A percentile compares a stretch with the other conserved stretches of the same genome.
Evolutionary conservation across 257 asterid species (phyloP).

Genomic region (Fraxinus pennsylvanica): DNA sequence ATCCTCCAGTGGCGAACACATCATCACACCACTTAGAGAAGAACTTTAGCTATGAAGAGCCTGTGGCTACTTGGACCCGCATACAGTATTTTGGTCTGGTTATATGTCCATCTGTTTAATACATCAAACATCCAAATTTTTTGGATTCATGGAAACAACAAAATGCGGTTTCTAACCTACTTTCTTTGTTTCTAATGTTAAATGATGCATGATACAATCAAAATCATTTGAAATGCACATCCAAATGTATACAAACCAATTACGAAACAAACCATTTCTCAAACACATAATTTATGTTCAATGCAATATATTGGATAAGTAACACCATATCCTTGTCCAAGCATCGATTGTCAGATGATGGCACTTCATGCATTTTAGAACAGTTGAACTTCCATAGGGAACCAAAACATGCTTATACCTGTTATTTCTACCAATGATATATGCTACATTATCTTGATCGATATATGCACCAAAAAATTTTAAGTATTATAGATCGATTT

Average conservation of each 20-base stretch:
- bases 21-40: background rate
- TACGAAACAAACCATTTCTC: background rate
- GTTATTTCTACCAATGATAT: background rate
- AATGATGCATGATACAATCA: background rate
- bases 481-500: background rate
- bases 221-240: too few species aligned
- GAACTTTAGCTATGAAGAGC: background rate
- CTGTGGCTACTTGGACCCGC: background rate
- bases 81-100: background rate
- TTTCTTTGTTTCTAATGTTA: background rate
- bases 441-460: background rate
- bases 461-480: background rate
- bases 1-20: constrained; percentile 2
- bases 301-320: background rate
- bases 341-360: background rate
- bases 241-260: background rate
- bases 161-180: background rate
- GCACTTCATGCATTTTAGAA: background rate
- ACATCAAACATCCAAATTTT: background rate
- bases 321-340: background rate
- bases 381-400: background rate
- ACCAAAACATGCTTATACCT: background rate
- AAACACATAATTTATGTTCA: background rate
- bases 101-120: background rate
- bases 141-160: background rate